Evolutionary conservation across 2,329 filamentous ascomycete genomes (phyloP).

Genomic region (Tolypocladium ophioglossoides): DNA sequence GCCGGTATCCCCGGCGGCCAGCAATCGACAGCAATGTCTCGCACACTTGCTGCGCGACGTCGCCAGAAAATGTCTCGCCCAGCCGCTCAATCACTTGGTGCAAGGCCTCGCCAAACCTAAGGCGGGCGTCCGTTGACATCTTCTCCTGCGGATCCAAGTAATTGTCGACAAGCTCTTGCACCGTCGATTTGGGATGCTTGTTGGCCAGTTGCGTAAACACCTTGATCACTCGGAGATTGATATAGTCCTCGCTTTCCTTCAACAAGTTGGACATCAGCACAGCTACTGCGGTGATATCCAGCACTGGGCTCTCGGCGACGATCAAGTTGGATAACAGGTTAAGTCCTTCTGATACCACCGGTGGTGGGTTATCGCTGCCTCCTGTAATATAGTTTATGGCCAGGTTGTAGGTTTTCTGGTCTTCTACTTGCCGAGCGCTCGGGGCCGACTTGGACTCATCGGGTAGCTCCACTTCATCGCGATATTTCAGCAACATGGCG

Average conservation of each 20-base stretch:
- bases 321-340: constrained; percentile 50
- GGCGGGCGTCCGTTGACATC: constrained; percentile 48
- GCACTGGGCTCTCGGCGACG: constrained; percentile 38
- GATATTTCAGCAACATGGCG: constrained; percentile 42
- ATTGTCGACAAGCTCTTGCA: constrained; percentile 52
- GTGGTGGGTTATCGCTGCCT: constrained; percentile 49
- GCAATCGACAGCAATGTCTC: constrained; percentile 54
- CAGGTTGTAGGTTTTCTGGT: constrained; percentile 50
- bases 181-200: constrained; percentile 50
- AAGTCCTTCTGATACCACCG: constrained; percentile 56
- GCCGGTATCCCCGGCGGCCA: constrained; percentile 49
- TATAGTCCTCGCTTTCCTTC: constrained; percentile 58
- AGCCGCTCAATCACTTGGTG: constrained; percentile 53
- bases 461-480: constrained; percentile 39
- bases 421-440: constrained; percentile 42
- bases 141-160: constrained; percentile 55
- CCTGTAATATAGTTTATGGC: constrained; percentile 53
- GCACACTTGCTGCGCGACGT: constrained; percentile 38
- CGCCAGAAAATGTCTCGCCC: constrained; percentile 43
- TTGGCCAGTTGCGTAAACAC: constrained; percentile 51
- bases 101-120: constrained; percentile 60
- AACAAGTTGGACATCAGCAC: constrained; percentile 55
- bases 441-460: constrained; percentile 25
- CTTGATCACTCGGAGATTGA: constrained; percentile 58
- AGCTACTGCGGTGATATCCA: constrained; percentile 57